phyloP scores from a whole-genome alignment of 2,329 filamentous ascomycete genomes.

The Aspergillus ustus region DNA sequence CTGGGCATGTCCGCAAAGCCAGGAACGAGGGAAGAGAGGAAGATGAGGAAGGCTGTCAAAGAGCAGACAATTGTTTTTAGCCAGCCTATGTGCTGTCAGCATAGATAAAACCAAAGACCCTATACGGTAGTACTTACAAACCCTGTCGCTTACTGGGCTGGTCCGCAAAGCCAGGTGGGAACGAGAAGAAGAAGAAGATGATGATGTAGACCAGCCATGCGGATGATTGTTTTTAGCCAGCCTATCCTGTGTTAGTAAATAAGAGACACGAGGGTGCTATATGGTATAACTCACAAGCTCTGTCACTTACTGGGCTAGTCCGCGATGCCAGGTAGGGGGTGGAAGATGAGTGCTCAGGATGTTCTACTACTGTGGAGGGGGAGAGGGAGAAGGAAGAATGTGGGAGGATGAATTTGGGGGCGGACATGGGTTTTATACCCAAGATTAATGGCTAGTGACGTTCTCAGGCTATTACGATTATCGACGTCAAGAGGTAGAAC shows the following conservation, averaged over 20 bases:
- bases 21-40: neutral
- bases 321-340: neutral
- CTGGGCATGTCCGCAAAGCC: constrained; percentile 10
- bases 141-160: constrained; percentile 21
- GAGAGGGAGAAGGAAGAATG: neutral
- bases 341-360: neutral
- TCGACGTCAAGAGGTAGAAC: neutral
- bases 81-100: constrained; percentile 17
- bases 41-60: neutral
- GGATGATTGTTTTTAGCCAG: constrained; percentile 22
- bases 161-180: neutral
- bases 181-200: neutral
- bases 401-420: neutral
- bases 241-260: constrained; percentile 6
- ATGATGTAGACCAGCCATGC: neutral
- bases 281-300: constrained; percentile 20
- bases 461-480: neutral
- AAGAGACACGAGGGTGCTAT: neutral
- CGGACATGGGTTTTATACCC: neutral
- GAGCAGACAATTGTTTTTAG: constrained; percentile 18
- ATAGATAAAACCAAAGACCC: no score
- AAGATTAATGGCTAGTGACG: neutral
- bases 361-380: neutral
- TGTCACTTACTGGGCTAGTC: constrained; percentile 18
- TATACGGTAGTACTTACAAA: constrained; percentile 15